A percentile compares a stretch with the other conserved stretches of the same genome.
These are phyloP conservation scores for Pistacia atlantica DNA, from an alignment of 345 rosid species.

Conservation along the genomic window DNA sequence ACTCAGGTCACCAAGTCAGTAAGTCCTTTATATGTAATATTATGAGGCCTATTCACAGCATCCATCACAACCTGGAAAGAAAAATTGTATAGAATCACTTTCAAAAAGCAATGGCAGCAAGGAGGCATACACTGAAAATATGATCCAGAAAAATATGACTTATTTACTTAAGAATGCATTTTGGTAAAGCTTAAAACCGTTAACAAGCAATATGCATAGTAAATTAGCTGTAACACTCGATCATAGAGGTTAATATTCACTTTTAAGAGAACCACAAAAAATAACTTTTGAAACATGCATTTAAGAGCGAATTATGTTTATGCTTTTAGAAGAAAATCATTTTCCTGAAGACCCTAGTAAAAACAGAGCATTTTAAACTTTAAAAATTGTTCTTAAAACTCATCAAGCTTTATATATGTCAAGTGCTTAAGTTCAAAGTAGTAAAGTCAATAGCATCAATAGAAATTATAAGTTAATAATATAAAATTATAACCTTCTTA, in stretches of 20 bases:
- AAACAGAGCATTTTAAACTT: neutral
- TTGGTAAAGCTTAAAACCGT: neutral
- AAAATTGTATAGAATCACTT: neutral
- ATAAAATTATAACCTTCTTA: neutral
- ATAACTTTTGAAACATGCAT: neutral
- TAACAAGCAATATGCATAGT: neutral
- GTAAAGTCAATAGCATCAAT: neutral
- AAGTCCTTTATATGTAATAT: constrained; percentile 78
- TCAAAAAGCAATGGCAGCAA: neutral
- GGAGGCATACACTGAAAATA: neutral
- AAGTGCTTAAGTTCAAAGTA: neutral
- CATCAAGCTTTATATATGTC: too few relatives aligned
- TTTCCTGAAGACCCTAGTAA: neutral
- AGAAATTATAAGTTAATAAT: neutral
- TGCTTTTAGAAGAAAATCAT: neutral
- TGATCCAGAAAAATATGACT: neutral
- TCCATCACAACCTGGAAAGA: constrained; percentile 81
- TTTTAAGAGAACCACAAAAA: neutral
- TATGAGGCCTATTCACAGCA: constrained; percentile 86
- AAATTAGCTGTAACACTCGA: neutral
- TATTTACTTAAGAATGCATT: neutral
- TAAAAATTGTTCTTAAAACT: neutral
- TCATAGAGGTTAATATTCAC: neutral
- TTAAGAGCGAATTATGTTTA: neutral
- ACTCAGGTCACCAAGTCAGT: constrained; percentile 95